Conservation (phyloP, 176 grass and related monocot genomes). For the Eragrostis nindensis region DNA sequence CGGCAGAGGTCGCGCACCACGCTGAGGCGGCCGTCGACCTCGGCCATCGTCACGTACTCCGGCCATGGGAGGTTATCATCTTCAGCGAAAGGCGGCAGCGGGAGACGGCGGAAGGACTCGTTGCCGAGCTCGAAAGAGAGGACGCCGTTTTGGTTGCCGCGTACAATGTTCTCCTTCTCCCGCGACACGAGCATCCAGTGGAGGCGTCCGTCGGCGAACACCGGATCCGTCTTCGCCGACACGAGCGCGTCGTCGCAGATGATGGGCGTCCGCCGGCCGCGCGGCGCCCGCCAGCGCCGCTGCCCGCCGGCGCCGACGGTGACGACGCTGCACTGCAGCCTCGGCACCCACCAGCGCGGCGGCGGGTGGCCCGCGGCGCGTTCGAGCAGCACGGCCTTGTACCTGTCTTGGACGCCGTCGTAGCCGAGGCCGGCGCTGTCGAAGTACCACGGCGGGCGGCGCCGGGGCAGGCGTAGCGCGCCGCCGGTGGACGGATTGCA, state of each 20-base stretch:
- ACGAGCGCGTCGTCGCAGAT: neutral
- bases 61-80: neutral
- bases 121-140: neutral
- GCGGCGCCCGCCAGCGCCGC: neutral
- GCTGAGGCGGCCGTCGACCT: slow-evolving; percentile 17
- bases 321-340: neutral
- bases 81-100: neutral
- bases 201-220: neutral
- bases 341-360: no score
- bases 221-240: neutral
- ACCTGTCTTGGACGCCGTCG: neutral
- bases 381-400: neutral
- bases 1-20: neutral
- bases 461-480: neutral
- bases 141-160: neutral
- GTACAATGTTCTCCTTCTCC: no score
- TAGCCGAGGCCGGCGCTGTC: neutral
- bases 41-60: neutral
- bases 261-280: neutral
- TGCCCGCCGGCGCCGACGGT: no score
- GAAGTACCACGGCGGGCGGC: neutral
- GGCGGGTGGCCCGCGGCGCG: neutral
- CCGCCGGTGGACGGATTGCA: slow-evolving; percentile 18
- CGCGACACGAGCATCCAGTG: neutral
- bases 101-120: neutral